Evolutionary conservation across 257 asterid species (phyloP).

Genomic region (Jacaranda copaia): DNA sequence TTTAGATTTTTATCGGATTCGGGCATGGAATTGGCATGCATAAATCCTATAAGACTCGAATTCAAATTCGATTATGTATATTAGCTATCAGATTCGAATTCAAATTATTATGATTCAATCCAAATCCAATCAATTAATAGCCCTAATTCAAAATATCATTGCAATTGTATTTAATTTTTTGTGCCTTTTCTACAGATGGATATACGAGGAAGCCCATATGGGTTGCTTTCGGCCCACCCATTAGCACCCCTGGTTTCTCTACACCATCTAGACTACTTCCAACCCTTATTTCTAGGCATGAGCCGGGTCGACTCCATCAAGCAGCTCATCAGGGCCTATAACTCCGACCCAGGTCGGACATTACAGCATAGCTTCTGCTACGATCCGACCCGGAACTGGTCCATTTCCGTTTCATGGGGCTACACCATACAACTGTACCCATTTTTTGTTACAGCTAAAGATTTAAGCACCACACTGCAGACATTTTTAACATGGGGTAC

Average conservation of each 20-base stretch:
- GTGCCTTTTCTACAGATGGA: constrained; percentile 61
- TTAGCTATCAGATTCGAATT: too few species aligned
- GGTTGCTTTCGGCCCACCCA: constrained; percentile 88
- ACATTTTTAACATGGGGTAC: constrained; percentile 77
- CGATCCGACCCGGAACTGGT: constrained; percentile 63
- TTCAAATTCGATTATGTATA: too few species aligned
- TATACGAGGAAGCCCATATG: constrained; percentile 69
- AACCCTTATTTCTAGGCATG: constrained; percentile 55
- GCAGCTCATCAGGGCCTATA: constrained; percentile 53
- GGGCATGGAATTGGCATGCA: too few species aligned
- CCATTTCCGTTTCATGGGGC: constrained; percentile 81
- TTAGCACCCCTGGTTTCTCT: constrained; percentile 76
- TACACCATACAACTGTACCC: constrained; percentile 74
- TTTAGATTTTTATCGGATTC: too few species aligned
- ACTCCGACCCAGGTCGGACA: constrained; percentile 63
- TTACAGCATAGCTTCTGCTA: constrained; percentile 75
- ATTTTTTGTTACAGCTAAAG: constrained; percentile 43
- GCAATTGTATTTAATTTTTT: background rate
- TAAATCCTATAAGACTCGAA: too few species aligned
- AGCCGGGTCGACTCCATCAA: constrained; percentile 63
- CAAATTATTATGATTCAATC: too few species aligned
- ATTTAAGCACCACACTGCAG: constrained; percentile 65
- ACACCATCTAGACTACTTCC: constrained; percentile 78
- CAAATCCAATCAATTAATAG: too few species aligned
- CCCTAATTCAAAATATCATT: too few species aligned